Percentiles rank a stretch among this genome's conserved stretches.
Conservation (phyloP, 345 rosid species). For the Eucalyptus sp. region DNA sequence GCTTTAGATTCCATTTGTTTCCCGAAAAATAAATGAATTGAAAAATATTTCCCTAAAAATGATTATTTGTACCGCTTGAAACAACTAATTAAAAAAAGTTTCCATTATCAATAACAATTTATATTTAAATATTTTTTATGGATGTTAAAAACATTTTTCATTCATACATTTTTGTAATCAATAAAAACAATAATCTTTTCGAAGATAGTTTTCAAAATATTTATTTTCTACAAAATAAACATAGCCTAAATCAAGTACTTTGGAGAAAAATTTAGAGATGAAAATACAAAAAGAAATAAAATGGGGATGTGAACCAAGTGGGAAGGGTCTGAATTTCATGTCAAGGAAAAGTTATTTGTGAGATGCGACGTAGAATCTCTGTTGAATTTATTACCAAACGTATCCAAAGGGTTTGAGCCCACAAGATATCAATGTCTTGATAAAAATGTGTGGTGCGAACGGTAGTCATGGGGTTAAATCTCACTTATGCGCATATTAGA, state of each 20-base stretch:
- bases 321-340: neutral
- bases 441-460: neutral
- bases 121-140: neutral
- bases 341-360: neutral
- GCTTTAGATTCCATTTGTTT: neutral
- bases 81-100: neutral
- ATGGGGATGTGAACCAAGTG: neutral
- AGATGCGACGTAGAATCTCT: neutral
- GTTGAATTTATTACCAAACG: neutral
- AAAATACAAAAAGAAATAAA: no score
- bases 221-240: no score
- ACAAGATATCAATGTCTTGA: neutral
- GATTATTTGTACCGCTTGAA: fast-evolving
- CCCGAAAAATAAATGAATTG: neutral
- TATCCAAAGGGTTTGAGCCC: neutral
- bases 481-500: neutral
- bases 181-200: no score
- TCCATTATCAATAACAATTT: neutral
- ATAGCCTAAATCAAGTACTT: neutral
- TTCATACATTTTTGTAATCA: neutral
- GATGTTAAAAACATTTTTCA: neutral
- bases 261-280: no score
- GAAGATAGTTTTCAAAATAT: no score
- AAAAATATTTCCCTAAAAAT: neutral
- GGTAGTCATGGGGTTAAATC: neutral